Percentiles rank a stretch among this genome's conserved stretches.
phyloP scores from a whole-genome alignment of 495 filamentous ascomycete species.

The Trichocladium antarcticum region DNA sequence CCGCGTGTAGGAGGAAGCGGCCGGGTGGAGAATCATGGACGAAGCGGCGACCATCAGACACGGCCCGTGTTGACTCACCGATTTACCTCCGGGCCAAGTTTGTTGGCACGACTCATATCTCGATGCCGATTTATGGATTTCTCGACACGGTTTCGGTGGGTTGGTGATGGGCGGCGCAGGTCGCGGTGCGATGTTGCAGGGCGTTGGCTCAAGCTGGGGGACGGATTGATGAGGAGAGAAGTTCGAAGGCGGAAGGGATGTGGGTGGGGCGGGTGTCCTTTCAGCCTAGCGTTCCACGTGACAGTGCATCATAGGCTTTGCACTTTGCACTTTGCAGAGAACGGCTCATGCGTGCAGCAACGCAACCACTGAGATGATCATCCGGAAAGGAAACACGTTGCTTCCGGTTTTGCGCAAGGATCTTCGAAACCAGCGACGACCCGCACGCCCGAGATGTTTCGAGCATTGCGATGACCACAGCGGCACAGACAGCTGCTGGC shows the following conservation, averaged over 20 bases:
- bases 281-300: conserved; percentile 22
- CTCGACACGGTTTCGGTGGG: conserved; percentile 21
- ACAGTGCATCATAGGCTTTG: conserved; percentile 4
- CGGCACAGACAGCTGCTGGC: too few species aligned
- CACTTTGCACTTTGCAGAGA: not conserved
- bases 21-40: conserved; percentile 3
- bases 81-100: conserved; percentile 94
- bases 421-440: too few species aligned
- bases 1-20: not conserved
- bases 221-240: conserved; percentile 28
- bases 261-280: conserved; percentile 15
- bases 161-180: conserved; percentile 10
- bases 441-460: too few species aligned
- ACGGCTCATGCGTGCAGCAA: not conserved
- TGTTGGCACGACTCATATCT: conserved; percentile 72
- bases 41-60: not conserved
- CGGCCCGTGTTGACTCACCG: conserved; percentile 46
- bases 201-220: conserved; percentile 22
- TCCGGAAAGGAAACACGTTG: too few species aligned
- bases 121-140: conserved; percentile 26
- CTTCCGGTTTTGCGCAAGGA: too few species aligned
- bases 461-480: too few species aligned
- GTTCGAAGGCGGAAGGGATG: conserved; percentile 19
- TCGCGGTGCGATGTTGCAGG: conserved; percentile 11
- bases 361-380: not conserved